A percentile compares a stretch with the other conserved stretches of the same genome.
Conservation (phyloP, 2,329 filamentous ascomycete genomes). For the Monilinia laxa region DNA sequence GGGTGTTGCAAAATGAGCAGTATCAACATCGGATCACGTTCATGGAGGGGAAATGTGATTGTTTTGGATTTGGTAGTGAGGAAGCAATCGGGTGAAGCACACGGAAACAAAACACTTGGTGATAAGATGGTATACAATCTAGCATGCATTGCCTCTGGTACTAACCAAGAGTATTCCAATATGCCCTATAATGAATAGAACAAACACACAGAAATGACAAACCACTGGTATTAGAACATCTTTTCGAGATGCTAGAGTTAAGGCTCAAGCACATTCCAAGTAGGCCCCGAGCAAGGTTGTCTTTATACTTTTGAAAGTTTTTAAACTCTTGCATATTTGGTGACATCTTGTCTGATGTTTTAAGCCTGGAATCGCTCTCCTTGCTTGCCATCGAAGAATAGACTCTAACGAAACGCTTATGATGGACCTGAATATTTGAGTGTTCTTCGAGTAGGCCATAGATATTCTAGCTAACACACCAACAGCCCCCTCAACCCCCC, state of each 20-base stretch:
- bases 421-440: neutral
- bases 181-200: neutral
- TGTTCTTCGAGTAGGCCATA: neutral
- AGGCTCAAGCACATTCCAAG: neutral
- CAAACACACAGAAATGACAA: neutral
- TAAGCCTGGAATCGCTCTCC: neutral
- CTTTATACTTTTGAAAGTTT: neutral
- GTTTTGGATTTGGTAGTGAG: neutral
- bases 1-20: neutral
- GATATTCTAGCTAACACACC: neutral
- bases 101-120: neutral
- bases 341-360: neutral
- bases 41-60: neutral
- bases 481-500: neutral
- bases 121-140: neutral
- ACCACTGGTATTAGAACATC: neutral
- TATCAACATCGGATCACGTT: neutral
- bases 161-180: constrained; percentile 2
- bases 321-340: neutral
- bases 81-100: neutral
- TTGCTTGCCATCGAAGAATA: neutral
- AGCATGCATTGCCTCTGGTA: constrained; percentile 10
- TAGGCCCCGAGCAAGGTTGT: no score
- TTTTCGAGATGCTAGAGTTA: neutral
- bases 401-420: neutral